Conservation (phyloP, 106 monocot genomes). For the Dendrobium huoshanense region DNA sequence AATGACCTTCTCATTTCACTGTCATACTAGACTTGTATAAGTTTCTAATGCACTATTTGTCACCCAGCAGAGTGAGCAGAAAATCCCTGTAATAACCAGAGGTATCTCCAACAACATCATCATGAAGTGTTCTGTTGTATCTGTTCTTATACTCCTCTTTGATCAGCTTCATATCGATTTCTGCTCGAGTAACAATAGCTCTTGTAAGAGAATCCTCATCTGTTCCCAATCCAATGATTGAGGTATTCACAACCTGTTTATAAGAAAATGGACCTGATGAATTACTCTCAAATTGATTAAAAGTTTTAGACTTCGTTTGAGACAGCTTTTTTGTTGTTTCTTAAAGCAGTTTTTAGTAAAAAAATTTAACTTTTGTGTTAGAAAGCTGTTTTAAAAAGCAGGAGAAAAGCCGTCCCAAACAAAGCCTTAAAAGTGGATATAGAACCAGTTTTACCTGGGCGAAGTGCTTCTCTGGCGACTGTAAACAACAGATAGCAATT, state of each 20-base stretch:
- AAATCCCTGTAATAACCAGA: conserved; percentile 59
- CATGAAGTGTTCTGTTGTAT: conserved; percentile 39
- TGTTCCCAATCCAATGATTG: conserved; percentile 56
- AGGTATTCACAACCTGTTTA: conserved; percentile 40
- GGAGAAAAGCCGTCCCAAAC: no score
- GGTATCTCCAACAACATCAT: conserved; percentile 61
- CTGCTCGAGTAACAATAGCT: conserved; percentile 54
- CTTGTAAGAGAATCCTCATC: conserved; percentile 66
- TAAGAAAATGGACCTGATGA: not conserved
- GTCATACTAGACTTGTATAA: no score
- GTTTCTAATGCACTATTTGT: not conserved
- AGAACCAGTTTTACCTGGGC: conserved; percentile 43
- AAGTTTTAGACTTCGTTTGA: not conserved
- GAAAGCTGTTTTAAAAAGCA: no score
- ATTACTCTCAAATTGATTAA: not conserved
- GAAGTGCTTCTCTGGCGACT: conserved; percentile 59
- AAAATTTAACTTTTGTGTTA: no score
- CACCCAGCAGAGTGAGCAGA: conserved; percentile 47
- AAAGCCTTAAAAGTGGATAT: not conserved
- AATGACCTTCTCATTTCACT: no score
- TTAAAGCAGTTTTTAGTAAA: no score
- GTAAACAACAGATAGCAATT: conserved; percentile 43
- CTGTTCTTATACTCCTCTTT: conserved; percentile 51
- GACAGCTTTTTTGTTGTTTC: no score
- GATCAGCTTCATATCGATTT: conserved; percentile 63